These are phyloP conservation scores for Trichoderma arundinaceum DNA, from an alignment of 2,329 filamentous ascomycete species.

Conservation along the genomic window DNA sequence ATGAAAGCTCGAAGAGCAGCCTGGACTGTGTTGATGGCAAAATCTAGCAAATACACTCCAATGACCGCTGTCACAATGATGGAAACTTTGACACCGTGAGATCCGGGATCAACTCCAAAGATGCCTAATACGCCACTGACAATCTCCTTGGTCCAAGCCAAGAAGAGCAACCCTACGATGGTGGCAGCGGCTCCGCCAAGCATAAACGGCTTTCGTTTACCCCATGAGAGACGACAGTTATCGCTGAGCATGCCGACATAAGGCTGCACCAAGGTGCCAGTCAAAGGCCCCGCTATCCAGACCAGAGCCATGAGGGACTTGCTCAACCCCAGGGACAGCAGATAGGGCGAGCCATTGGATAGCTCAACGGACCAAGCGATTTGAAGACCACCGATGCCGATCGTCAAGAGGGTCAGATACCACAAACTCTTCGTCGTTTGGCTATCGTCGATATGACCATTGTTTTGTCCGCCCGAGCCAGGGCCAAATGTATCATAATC, in stretches of 20 bases:
- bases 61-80: conserved; percentile 81
- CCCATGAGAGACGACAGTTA: conserved; percentile 74
- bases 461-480: conserved; percentile 29
- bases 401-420: conserved; percentile 85
- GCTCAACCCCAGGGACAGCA: conserved; percentile 80
- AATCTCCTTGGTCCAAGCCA: conserved; percentile 77
- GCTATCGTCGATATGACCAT: conserved; percentile 37
- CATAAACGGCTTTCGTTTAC: conserved; percentile 83
- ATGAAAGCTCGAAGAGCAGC: conserved; percentile 91
- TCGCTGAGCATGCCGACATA: conserved; percentile 84
- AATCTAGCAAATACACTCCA: conserved; percentile 89
- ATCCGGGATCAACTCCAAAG: conserved; percentile 73
- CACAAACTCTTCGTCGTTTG: conserved; percentile 79
- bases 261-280: conserved; percentile 79
- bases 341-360: conserved; percentile 86
- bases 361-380: conserved; percentile 96
- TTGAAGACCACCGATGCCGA: conserved; percentile 87
- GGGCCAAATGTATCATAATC: conserved; percentile 14
- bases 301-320: conserved; percentile 83
- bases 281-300: conserved; percentile 82
- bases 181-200: conserved; percentile 71
- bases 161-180: conserved; percentile 68
- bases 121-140: conserved; percentile 70
- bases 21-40: conserved; percentile 96
- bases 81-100: conserved; percentile 64